Evolutionary conservation across 225 moss, liverwort and hornwort genomes (phyloP), one percentile per base, ranked within the genome.

Genomic region (Pseudisothecium myosuroides): DNA sequence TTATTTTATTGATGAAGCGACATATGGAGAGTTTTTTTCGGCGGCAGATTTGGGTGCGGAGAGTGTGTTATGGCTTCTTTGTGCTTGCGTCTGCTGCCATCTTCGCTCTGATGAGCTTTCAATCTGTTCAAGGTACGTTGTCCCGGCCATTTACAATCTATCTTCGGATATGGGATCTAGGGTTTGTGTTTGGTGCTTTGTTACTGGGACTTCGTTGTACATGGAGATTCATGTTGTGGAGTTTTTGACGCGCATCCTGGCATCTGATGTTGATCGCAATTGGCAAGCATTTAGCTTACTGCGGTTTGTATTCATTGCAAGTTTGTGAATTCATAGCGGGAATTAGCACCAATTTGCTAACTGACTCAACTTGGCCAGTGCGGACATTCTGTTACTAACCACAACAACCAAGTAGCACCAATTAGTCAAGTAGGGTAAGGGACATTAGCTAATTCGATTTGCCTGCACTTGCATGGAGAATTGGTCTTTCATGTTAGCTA

Each of bases 1-100:
- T 52, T 52, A 10, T 19, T 55, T 36, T 34, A 11, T 64, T 6
- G n/a, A 91, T 90, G 92, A 90, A 47, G 88, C 87, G 91, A 43
- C 68, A 81, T 54, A 50, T 91, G 63, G 94, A 94, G 52, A 82
- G 45, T 32, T 84, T 88, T 27, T 88, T 83, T n/a, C 90, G 91
- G 41, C 91, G 91, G 58, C 90, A 87, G 73, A 74, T 88, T 49
- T 92, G 88, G 71, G 91, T 92, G 66, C 91, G 91, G 67, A 85
- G 87, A 73, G 85, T 91, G 52, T 90, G 93, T 83, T 91, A 85
- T 90, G 85, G 83, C 55, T 80, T 94, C 39, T 50, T 93, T 87
- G 41, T 83, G 18, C 67, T 93, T 64, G 94, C 88, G 56, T 85
- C 85, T 52, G 84, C 36, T 60, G 85, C 76, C 47, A 31, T 91